Conservation (phyloP, 2,329 filamentous ascomycete genomes). For the Fusarium nodosum region DNA sequence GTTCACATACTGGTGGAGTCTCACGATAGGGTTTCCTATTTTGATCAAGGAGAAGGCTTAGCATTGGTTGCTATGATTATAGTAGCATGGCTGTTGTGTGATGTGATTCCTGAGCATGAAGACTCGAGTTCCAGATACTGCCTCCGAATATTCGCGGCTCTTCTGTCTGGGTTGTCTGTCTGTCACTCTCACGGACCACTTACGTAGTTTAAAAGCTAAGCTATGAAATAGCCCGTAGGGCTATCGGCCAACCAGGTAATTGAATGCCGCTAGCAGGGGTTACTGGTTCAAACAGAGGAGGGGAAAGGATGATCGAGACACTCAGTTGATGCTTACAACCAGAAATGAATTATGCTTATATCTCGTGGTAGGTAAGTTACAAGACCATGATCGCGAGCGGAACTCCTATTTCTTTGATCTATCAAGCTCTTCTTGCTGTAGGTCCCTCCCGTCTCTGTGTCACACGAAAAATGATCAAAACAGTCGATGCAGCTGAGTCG, state of each 20-base stretch:
- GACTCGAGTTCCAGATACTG: not conserved
- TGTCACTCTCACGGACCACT: not conserved
- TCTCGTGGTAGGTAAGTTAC: not conserved
- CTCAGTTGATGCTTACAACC: not conserved
- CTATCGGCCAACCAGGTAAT: constrained; percentile 5
- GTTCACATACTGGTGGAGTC: constrained; percentile 6
- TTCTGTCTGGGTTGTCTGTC: not conserved
- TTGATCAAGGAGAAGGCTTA: constrained; percentile 12
- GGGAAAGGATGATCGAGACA: constrained; percentile 9
- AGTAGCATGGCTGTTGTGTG: not conserved
- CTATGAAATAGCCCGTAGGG: constrained; percentile 1
- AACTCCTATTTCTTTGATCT: constrained; percentile 4
- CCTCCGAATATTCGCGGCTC: constrained; percentile 1
- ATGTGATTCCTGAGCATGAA: constrained; percentile 1
- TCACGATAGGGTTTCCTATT: constrained; percentile 20
- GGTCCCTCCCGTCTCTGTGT: not conserved
- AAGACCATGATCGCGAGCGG: not conserved
- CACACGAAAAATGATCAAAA: not conserved
- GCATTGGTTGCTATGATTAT: constrained; percentile 1
- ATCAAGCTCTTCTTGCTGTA: not conserved
- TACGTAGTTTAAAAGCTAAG: not conserved
- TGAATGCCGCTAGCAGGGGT: constrained; percentile 7
- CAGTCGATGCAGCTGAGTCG: constrained; percentile 6
- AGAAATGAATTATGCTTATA: constrained; percentile 4
- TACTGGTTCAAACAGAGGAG: not conserved